Conservation (phyloP, 306 rosid species). For the Neltuma alba region DNA sequence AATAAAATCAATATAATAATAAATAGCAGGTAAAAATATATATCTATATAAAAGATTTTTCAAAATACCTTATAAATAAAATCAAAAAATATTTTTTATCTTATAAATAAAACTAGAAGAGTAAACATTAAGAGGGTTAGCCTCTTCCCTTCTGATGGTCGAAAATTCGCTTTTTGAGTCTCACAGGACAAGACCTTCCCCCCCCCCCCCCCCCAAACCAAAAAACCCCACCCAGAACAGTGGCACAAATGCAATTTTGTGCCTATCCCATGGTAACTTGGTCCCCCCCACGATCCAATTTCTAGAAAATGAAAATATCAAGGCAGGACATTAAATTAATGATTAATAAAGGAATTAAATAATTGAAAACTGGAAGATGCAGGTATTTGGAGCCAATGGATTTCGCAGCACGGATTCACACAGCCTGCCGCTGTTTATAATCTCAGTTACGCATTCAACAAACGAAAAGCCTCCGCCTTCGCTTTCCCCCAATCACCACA, state of each 20-base stretch:
- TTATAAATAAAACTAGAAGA: too few relatives aligned
- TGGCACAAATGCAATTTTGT: not conserved
- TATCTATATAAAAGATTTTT: too few relatives aligned
- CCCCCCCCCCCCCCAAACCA: too few relatives aligned
- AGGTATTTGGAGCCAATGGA: slow-evolving; percentile 72
- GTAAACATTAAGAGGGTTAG: too few relatives aligned
- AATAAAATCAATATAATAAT: too few relatives aligned
- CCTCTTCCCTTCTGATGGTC: too few relatives aligned
- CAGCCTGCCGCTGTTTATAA: slow-evolving; percentile 50
- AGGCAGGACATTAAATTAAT: not conserved
- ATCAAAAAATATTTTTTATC: too few relatives aligned
- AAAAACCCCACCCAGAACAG: too few relatives aligned
- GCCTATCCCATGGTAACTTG: not conserved
- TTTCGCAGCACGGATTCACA: slow-evolving; percentile 54
- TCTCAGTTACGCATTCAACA: slow-evolving; percentile 14
- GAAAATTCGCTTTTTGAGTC: too few relatives aligned
- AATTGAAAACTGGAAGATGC: slow-evolving; percentile 29
- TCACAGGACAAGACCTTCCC: too few relatives aligned
- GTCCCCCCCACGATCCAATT: not conserved
- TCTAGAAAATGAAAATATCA: not conserved
- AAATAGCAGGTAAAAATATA: too few relatives aligned
- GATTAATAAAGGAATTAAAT: not conserved
- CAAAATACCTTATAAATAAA: too few relatives aligned
- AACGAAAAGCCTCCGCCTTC: not conserved
- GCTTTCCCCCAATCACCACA: slow-evolving; percentile 6